Evolutionary conservation across 441 rosid genomes (phyloP), one percentile per base, ranked within the genome.

Genomic region (Omphalea diandra): DNA sequence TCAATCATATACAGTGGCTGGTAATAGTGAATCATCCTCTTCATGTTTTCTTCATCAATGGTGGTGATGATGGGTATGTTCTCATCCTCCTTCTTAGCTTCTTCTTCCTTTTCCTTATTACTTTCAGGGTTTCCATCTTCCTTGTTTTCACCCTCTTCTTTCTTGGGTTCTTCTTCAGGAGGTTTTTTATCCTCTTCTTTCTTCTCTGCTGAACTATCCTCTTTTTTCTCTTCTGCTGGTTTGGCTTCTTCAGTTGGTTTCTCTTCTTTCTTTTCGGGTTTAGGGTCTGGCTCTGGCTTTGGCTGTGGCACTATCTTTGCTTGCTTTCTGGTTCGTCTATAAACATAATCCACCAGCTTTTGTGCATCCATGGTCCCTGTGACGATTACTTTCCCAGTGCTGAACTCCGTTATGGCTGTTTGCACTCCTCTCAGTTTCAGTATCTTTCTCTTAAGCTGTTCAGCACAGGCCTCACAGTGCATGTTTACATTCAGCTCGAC

Each of bases 401-500:
- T 80, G 14, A 87, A 69, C 60, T 94, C 97, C 2, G 98, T 85
- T 46, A 15, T 77, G 1, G 83, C 94, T 11, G 88, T 82, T 84
- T 87, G 96, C 49, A 94, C 97, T 46, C 97, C 98, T 88, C 89
- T 87, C 97, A 94, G 90, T 85, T 94, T 87, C 66, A 91, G 87
- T 65, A 94, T 91, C 82, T 85, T 91, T 76, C 66, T 87, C 82
- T 75, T 87, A 12, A 94, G 94, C 73, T 90, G 97, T 56, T 87
- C 96, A 8, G 98, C 98, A 80, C 98, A 94, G 63, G 88, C 94
- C 69, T 87, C 87, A 53, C 97, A 91, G 65, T 94, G 97, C 98
- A 94, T 94, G 80, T 87, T 84, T 40, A 90, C 87, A 46, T 76
- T 84, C 24, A 94, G 96, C 77, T 94, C 97, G 80, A 94, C 97